Evolutionary conservation across 163 green algal species (phyloP).

Genomic region (Scenedesmus sp.): DNA sequence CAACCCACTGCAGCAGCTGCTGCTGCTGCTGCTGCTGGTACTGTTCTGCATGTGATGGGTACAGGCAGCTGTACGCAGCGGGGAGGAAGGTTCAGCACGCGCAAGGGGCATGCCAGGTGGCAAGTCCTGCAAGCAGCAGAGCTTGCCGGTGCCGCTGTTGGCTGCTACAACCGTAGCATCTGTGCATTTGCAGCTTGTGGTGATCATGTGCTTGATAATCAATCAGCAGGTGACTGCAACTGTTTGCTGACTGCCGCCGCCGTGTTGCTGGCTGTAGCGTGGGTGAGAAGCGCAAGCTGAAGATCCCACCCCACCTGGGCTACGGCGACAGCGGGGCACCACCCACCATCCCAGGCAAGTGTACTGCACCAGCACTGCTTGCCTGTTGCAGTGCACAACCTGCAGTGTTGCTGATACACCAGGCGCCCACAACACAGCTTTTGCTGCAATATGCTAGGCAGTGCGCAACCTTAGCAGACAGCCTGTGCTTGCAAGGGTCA

Average conservation of each 20-base stretch:
- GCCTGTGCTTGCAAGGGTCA: not conserved
- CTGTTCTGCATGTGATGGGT: too few species aligned
- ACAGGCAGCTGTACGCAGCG: too few species aligned
- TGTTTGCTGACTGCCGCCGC: not conserved
- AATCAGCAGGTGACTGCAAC: not conserved
- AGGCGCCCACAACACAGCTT: not conserved
- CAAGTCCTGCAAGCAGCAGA: too few species aligned
- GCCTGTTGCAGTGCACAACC: not conserved
- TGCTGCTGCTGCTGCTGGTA: too few species aligned
- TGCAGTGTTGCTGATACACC: too few species aligned
- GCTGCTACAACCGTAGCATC: not conserved
- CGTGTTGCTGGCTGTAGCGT: constrained; percentile 54
- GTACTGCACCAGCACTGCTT: not conserved
- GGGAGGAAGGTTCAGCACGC: too few species aligned
- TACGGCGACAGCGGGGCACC: constrained; percentile 81
- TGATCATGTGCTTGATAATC: not conserved
- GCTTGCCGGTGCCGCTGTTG: too few species aligned
- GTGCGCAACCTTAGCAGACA: not conserved
- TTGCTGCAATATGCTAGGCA: not conserved
- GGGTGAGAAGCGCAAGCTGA: constrained; percentile 86
- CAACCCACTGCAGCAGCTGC: too few species aligned
- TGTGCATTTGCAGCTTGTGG: not conserved
- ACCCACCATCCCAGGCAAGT: constrained; percentile 71
- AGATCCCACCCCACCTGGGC: constrained; percentile 82
- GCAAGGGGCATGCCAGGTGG: not conserved